Base-by-base conservation (phyloP, 805 yeast genomes). In the Candida orba region DNA sequence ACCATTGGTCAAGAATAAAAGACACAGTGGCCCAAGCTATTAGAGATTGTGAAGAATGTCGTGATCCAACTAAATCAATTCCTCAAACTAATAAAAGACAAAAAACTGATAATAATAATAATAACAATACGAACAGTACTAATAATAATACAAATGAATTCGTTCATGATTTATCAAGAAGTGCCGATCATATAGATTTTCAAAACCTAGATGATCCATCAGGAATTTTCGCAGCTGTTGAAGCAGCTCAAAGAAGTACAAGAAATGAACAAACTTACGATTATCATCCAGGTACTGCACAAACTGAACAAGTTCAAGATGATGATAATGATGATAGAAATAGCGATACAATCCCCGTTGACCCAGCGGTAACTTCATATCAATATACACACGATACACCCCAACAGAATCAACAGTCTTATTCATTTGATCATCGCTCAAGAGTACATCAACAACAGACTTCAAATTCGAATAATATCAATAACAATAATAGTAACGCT, bases 1-100 rank as follows among this genome's bases (percentile, higher is more conserved):
- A 84, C 53, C 95, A 88, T 61, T 91, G 98, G 97, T 77, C 88
- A 2, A 76, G 95, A 41, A 84, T 91, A 50, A 90, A 93, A 63
- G 88, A 79, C 44, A 87, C 96, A 0, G 96, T 86, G 1, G 80
- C 84, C 1, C 77, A 79, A 27, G 91, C 87, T 1, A 80, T 90
- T 42, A 71, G 81, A 43, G 76, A 79, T 47, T 93, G 98, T 60
- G 68, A 72, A 2, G 82, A 78, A 40, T 91, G 98, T 44, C 51
- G 58, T 41, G 57, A 56, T 46, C 52, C 56, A 37, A 29, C 52
- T n/a, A 52, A 50, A 31, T 42, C 53, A 14, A 24, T 40, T 8
- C 27, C 39, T 4, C 18, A 33, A 4, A 15, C 24, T 3, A 27
- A 6, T 12, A 40, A 40, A 25, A 40, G 42, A 34, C 42, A 34